Evolutionary conservation across 2,329 filamentous ascomycete species (phyloP), one percentile per base, ranked within the genome.

Genomic region (Colletotrichum nymphaeae): DNA sequence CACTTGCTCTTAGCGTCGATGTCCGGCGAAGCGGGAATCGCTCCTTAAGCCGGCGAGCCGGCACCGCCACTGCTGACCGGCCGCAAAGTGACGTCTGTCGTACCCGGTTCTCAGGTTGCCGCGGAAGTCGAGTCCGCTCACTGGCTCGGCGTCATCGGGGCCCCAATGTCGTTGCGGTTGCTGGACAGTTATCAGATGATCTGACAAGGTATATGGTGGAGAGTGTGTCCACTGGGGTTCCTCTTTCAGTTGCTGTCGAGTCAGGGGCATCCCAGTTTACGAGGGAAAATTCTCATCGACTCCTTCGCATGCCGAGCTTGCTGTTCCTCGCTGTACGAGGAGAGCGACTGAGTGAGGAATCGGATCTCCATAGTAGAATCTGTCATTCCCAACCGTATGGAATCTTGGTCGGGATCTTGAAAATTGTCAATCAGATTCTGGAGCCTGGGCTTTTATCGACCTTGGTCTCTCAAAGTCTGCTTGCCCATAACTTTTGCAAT

Each of bases 161-260:
- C 59, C 42, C 64, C 62, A 46, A 55, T 64, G 30, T 37, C 22
- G 62, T 49, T 30, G 49, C 49, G 30, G 4, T 30, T 28, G 62
- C 16, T 64, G 52, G 24, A 32, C 46, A 53, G 58, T 72, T 72
- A 72, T 69, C 69, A 72, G 69, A 72, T 72, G 69, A 69, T 72
- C 69, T 72, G 69, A 69, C 65, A 72, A 69, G 69, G 58, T 56
- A 35, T 22, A 4, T 22, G 32, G 53, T 72, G 69, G 69, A 8
- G 58, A n/a, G 2, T 2, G 3, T 5, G 19, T 46, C 69, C 69
- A 63, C 59, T 28, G 2, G 5, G n/a, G 53, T 55, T 59, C 65
- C 65, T 55, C 64, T 64, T 72, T 58, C 53, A 32, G 24, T 59
- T 14, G 28, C 14, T 26, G 16, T 49, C 30, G 16, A 24, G 58